Base-by-base conservation (phyloP, 2,329 filamentous ascomycete species). In the Chaetoscypha palmicola region DNA sequence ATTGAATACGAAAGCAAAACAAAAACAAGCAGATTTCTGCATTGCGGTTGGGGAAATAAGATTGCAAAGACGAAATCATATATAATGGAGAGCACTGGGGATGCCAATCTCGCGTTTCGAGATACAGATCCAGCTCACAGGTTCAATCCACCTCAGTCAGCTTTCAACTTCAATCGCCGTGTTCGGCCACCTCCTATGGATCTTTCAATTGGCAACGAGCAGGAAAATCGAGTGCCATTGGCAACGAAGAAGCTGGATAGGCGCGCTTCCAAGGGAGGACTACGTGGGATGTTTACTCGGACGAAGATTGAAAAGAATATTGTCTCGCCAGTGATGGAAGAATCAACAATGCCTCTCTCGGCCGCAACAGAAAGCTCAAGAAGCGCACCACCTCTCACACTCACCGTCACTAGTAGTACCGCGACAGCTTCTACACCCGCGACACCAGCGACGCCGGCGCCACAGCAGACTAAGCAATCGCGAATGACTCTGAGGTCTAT, bases 211-310 rank as follows among this genome's bases (percentile, higher is more conserved):
- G 37, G 33, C 10, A 30, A 20, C 14, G 49, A 41, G n/a, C 42
- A 44, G 10, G 49, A 46, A 2, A 36, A 17, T 41, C 43, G 52
- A 28, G 48, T 55, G 16, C 52, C 58, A 17, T 42, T 58, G 35
- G 38, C 41, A 11, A 30, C 48, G 24, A 43, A 46, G n/a, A 56
- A 56, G 26, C 10, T 60, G 7, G 50, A 56, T 17, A 46, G 49
- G 16, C 46, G 49, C 31, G 50, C 55, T 14, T 60, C 58, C 1
- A 61, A 55, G 46, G 53, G 54, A 12, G 54, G 57, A 22, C 38
- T 62, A 16, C 48, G 59, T 31, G 55, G 52, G 11, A 57, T 62
- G n/a, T 62, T 62, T 35, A 56, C 19, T 45, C 54, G 21, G 56
- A 53, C 22, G 58, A 57, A 16, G 33, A n/a, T 38, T 1, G 56